Base-by-base conservation (phyloP, 2,329 filamentous ascomycete species). In the Gliomastix tumulicola region DNA sequence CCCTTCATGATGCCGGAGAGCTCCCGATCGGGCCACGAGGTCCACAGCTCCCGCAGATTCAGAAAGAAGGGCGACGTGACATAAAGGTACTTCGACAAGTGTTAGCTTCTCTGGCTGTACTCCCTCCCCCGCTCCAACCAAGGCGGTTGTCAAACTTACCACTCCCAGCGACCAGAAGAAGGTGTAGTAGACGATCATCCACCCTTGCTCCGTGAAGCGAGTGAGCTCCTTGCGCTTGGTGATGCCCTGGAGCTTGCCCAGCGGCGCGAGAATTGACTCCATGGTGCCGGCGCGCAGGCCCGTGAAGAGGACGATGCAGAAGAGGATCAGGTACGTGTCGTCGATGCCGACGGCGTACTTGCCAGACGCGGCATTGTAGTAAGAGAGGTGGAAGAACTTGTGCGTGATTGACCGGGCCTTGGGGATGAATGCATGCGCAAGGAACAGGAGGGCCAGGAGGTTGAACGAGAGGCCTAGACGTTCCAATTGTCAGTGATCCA, bases 191-290 rank as follows among this genome's bases (percentile, higher is more conserved):
- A 92, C 60, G 39, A 94, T 65, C 54, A 95, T 70, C 87, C 90
- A 97, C 32, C 82, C 87, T 65, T 98, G 92, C 65, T 98, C 92
- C 43, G 88, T 88, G 63, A 97, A 94, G 40, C 92, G 77, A 34
- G 86, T 77, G 41, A 83, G 67, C 32, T 79, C 78, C 65, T 95
- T 96, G 55, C 69, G 71, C 54, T 82, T 85, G 49, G 74, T 72
- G 49, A 96, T 76, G 23, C 90, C 90, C 44, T 75, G 72, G 33
- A 69, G 65, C 44, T 76, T 79, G 30, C 84, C 89, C 38, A 94
- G 62, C 7, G 90, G 92, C 16, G 79, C 78, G 35, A 97, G 71
- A 11, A 94, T 51, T 64, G 94, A 92, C 56, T 96, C 89, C 78
- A 97, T 94, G 39, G 77, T 69, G 36, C 78, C 79, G 27, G 88